Conservation (phyloP, 768 basidiomycete species). For the Dictyophora rubrovolvata region DNA sequence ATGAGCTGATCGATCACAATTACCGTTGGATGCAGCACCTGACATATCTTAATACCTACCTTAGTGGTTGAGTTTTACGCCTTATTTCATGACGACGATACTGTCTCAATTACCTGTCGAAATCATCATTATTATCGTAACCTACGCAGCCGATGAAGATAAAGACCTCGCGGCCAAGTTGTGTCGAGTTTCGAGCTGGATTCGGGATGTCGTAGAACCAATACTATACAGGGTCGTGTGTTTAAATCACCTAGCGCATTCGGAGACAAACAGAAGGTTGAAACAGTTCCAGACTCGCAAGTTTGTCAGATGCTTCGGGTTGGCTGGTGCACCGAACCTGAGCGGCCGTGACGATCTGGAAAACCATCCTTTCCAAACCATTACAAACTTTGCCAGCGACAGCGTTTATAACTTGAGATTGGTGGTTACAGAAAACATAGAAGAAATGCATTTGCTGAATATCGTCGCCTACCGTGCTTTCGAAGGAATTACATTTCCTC, state of each 20-base stretch:
- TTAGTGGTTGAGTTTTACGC: neutral
- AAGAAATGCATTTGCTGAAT: neutral
- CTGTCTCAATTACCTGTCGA: neutral
- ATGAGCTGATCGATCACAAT: too few species aligned
- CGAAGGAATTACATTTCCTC: neutral
- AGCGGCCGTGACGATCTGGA: neutral
- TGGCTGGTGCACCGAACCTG: neutral
- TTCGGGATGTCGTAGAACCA: neutral
- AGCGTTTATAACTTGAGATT: neutral
- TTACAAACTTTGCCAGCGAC: constrained; percentile 4
- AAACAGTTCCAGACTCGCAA: neutral
- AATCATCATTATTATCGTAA: neutral
- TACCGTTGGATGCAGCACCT: too few species aligned
- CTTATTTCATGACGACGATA: neutral
- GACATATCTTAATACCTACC: too few species aligned
- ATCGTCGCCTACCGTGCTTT: neutral
- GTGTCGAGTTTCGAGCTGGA: constrained; percentile 1
- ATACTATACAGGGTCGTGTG: neutral
- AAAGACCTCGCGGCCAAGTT: neutral
- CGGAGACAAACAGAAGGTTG: neutral
- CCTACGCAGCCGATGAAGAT: neutral
- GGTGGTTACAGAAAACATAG: neutral
- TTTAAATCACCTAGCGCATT: neutral
- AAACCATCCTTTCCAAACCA: neutral
- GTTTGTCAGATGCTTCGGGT: neutral